A percentile compares a stretch with the other conserved stretches of the same genome.
These are phyloP conservation scores for Inosperma sp. DNA, from an alignment of 768 basidiomycete species.

Conservation along the genomic window DNA sequence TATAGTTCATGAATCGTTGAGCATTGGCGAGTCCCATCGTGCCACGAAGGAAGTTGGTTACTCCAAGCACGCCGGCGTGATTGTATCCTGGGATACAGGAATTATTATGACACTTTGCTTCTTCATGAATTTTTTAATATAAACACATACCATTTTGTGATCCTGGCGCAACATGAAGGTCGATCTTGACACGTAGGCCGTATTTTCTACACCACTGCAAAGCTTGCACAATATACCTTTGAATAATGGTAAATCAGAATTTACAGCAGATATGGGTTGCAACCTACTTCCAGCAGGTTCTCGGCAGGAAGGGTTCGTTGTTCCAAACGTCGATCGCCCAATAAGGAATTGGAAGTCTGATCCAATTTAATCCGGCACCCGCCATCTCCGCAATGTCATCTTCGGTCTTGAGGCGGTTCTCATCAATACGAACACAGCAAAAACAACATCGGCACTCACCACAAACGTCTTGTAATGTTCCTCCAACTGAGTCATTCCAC, in stretches of 20 bases:
- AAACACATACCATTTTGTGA: slow-evolving; percentile 57
- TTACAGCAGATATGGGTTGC: background rate
- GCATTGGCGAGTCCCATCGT: slow-evolving; percentile 88
- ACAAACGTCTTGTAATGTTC: slow-evolving; percentile 84
- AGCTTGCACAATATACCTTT: slow-evolving; percentile 69
- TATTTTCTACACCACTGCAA: slow-evolving; percentile 82
- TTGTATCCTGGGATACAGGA: slow-evolving; percentile 43
- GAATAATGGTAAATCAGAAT: background rate
- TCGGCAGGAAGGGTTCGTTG: slow-evolving; percentile 76
- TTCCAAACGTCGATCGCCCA: slow-evolving; percentile 74
- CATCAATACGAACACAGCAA: slow-evolving; percentile 40
- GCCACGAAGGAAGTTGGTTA: slow-evolving; percentile 63
- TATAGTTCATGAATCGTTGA: slow-evolving; percentile 70
- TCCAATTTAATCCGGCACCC: slow-evolving; percentile 83
- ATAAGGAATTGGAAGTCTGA: slow-evolving; percentile 77
- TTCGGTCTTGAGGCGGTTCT: slow-evolving; percentile 67
- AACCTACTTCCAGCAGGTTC: slow-evolving; percentile 68
- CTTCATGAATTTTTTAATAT: background rate
- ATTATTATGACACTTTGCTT: too few species aligned
- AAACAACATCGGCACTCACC: slow-evolving; percentile 47
- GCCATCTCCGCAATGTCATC: slow-evolving; percentile 88
- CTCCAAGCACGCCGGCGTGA: slow-evolving; percentile 58
- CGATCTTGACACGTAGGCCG: slow-evolving; percentile 74
- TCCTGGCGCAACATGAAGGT: slow-evolving; percentile 77
- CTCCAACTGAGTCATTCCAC: slow-evolving; percentile 58